These are phyloP conservation scores for Cladosporium sphaerospermum DNA, from an alignment of 2,329 filamentous ascomycete genomes.

Conservation along the genomic window DNA sequence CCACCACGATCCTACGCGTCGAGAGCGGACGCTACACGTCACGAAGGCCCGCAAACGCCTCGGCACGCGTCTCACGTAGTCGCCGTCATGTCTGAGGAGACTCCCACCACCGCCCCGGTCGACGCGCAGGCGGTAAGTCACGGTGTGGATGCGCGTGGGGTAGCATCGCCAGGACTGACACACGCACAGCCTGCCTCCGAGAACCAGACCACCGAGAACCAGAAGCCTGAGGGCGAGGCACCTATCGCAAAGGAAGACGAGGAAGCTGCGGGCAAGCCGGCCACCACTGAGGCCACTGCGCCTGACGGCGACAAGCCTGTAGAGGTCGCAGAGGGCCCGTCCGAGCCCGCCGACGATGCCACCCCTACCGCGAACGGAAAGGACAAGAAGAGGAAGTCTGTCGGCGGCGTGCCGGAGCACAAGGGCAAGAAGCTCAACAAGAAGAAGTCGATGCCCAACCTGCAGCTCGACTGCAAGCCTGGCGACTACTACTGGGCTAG, in stretches of 20 bases:
- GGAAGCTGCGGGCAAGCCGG: constrained; percentile 23
- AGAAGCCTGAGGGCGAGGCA: constrained; percentile 21
- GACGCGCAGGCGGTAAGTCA: constrained; percentile 25
- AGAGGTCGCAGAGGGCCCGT: constrained; percentile 17
- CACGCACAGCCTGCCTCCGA: constrained; percentile 4
- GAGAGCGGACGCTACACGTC: constrained; percentile 10
- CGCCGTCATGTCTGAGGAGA: constrained; percentile 28
- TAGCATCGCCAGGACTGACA: neutral
- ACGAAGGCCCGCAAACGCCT: constrained; percentile 2
- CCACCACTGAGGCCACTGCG: constrained; percentile 21
- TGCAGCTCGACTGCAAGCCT: constrained; percentile 69
- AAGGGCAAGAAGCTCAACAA: constrained; percentile 77
- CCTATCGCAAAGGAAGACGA: constrained; percentile 22
- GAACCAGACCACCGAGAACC: constrained; percentile 16
- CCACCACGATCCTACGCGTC: constrained; percentile 9
- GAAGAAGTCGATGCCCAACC: constrained; percentile 70
- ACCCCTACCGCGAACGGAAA: constrained; percentile 24
- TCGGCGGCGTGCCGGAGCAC: constrained; percentile 55
- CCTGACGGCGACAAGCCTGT: constrained; percentile 21
- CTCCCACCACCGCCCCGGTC: constrained; percentile 20
- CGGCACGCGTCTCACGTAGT: constrained; percentile 12
- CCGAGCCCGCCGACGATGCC: constrained; percentile 16
- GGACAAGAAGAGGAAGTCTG: constrained; percentile 52
- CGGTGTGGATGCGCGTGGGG: constrained; percentile 3
- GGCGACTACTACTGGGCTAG: constrained; percentile 90